Conservation (phyloP, 768 basidiomycete species). For the Mycena pura region DNA sequence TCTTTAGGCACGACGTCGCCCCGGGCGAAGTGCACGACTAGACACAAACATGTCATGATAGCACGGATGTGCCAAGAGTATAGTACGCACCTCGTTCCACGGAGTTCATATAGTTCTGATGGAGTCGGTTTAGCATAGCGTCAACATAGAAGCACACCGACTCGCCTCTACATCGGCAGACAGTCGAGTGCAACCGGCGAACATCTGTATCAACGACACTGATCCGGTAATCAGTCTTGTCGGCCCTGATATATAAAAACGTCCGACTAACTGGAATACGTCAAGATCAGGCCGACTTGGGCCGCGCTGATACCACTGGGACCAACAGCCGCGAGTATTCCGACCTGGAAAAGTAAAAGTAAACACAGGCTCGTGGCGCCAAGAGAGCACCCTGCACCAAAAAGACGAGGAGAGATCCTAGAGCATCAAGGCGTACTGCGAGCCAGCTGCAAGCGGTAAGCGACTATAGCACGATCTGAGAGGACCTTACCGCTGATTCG, state of each 20-base stretch:
- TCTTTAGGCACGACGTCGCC: conserved; percentile 60
- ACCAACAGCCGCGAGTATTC: conserved; percentile 65
- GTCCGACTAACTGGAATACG: conserved; percentile 66
- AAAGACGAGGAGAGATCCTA: conserved; percentile 66
- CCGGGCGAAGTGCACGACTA: conserved; percentile 62
- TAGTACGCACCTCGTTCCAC: conserved; percentile 63
- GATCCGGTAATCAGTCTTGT: background rate
- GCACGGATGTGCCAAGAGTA: background rate
- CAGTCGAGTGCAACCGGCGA: conserved; percentile 60
- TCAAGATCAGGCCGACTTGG: conserved; percentile 74
- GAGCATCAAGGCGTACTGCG: conserved; percentile 71
- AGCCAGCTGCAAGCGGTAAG: conserved; percentile 66
- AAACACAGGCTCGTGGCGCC: too few species aligned
- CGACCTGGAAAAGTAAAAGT: conserved; percentile 53
- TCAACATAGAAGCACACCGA: conserved; percentile 41
- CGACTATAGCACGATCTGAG: background rate
- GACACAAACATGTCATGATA: background rate
- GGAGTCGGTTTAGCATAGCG: background rate
- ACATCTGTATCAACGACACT: conserved; percentile 60
- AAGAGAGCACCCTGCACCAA: conserved; percentile 43
- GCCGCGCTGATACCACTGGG: conserved; percentile 65
- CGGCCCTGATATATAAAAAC: background rate
- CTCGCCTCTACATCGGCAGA: conserved; percentile 69
- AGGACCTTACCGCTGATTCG: conserved; percentile 61
- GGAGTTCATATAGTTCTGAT: conserved; percentile 69